These are phyloP conservation scores for Sanghuangporus baumii DNA, from an alignment of 1,284 basidiomycete genomes.

Conservation along the genomic window DNA sequence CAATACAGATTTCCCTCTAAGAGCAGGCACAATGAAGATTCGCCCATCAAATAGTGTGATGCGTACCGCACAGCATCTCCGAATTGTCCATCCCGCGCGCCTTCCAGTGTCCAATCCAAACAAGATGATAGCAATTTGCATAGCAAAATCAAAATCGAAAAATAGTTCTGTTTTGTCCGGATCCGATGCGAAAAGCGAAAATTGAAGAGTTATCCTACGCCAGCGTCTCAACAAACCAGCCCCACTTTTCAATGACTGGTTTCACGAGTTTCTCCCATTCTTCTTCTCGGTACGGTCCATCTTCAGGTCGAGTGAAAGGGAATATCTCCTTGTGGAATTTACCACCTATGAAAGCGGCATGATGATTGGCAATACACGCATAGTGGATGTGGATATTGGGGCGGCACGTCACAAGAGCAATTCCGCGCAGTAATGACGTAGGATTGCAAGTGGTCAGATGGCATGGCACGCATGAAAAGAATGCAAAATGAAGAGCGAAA, in stretches of 20 bases:
- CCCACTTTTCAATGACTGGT: constrained; percentile 74
- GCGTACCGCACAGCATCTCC: too few species aligned
- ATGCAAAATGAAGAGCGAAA: neutral
- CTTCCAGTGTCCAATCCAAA: neutral
- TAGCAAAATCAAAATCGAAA: neutral
- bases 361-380: neutral
- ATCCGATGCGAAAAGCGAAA: neutral
- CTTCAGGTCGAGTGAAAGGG: constrained; percentile 48
- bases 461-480: neutral
- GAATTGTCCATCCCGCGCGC: neutral
- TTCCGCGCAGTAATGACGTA: constrained; percentile 43
- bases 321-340: constrained; percentile 68
- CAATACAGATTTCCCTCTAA: too few species aligned
- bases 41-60: too few species aligned
- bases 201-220: neutral
- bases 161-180: neutral
- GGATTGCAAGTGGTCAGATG: neutral
- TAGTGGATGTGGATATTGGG: neutral
- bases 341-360: neutral
- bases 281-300: constrained; percentile 43
- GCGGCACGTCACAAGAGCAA: constrained; percentile 56
- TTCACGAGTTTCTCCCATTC: constrained; percentile 73
- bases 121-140: neutral
- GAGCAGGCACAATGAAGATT: too few species aligned
- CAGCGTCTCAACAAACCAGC: constrained; percentile 40